These are phyloP conservation scores for Aspergillus cavernicola DNA, from an alignment of 495 filamentous ascomycete species.

Conservation along the genomic window DNA sequence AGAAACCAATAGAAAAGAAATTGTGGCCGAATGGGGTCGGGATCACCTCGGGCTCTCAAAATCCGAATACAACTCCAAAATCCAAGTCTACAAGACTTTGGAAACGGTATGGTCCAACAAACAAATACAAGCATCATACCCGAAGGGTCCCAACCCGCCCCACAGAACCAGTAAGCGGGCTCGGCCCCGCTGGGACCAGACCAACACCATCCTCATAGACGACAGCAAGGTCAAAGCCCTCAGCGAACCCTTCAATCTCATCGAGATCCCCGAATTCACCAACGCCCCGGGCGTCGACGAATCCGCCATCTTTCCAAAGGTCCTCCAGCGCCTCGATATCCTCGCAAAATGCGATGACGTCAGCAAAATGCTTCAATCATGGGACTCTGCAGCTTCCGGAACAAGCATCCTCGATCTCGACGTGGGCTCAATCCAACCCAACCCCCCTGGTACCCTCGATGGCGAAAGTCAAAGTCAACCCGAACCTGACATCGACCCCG, in stretches of 20 bases:
- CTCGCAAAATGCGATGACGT: slow-evolving; percentile 38
- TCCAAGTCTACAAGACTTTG: slow-evolving; percentile 86
- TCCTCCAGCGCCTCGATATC: slow-evolving; percentile 30
- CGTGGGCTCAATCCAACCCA: neutral
- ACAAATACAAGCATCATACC: slow-evolving; percentile 50
- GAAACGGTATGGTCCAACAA: slow-evolving; percentile 62
- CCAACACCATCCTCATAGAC: slow-evolving; percentile 88
- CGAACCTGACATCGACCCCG: neutral
- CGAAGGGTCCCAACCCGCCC: neutral
- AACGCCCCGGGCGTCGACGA: slow-evolving; percentile 27
- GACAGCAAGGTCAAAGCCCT: slow-evolving; percentile 75
- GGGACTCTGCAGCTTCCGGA: slow-evolving; percentile 17
- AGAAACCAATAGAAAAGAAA: slow-evolving; percentile 31
- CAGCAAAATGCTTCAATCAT: slow-evolving; percentile 32
- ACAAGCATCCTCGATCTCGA: slow-evolving; percentile 27
- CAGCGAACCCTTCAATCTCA: slow-evolving; percentile 77
- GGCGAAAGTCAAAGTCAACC: neutral
- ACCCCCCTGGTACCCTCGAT: neutral
- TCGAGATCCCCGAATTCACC: slow-evolving; percentile 74
- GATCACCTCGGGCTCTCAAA: slow-evolving; percentile 66
- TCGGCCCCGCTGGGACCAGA: slow-evolving; percentile 60
- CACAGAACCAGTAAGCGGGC: neutral
- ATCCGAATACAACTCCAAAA: slow-evolving; percentile 61
- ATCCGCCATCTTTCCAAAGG: slow-evolving; percentile 27
- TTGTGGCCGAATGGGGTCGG: slow-evolving; percentile 76